These are phyloP conservation scores for Skeletonema potamos DNA, from an alignment of 108 stramenopile genomes.

Conservation along the genomic window DNA sequence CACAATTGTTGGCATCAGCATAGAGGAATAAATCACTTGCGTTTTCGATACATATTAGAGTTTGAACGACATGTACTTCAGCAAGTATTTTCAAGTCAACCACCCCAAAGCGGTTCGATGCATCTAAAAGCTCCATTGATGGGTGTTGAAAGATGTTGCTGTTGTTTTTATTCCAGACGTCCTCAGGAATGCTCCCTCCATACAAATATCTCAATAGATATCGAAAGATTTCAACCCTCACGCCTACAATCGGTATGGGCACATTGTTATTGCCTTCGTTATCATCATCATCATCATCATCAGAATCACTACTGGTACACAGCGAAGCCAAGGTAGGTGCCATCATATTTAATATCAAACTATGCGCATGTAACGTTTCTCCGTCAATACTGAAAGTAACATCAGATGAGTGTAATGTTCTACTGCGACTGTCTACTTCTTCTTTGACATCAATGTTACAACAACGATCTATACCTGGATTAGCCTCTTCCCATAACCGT, in stretches of 20 bases:
- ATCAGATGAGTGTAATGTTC: slow-evolving; percentile 20
- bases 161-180: neutral
- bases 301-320: slow-evolving; percentile 11
- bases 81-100: slow-evolving; percentile 39
- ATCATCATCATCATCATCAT: too few relatives aligned
- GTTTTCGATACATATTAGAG: slow-evolving; percentile 5
- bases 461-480: neutral
- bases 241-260: slow-evolving; percentile 24
- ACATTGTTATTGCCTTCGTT: neutral
- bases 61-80: slow-evolving; percentile 17
- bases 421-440: neutral
- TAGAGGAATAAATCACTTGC: slow-evolving; percentile 26
- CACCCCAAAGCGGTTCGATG: slow-evolving; percentile 29
- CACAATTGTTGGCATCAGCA: slow-evolving; percentile 39
- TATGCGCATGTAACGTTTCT: slow-evolving; percentile 21
- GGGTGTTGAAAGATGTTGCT: neutral
- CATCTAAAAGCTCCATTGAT: slow-evolving; percentile 30
- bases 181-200: slow-evolving; percentile 24
- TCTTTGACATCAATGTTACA: neutral
- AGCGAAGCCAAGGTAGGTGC: slow-evolving; percentile 16
- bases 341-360: slow-evolving; percentile 17
- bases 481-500: neutral
- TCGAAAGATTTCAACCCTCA: slow-evolving; percentile 12
- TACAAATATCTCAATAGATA: slow-evolving; percentile 25
- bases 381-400: too few relatives aligned